phyloP scores from a whole-genome alignment of 371 early-diverging fungal species.

The Rhizopus delemar region DNA sequence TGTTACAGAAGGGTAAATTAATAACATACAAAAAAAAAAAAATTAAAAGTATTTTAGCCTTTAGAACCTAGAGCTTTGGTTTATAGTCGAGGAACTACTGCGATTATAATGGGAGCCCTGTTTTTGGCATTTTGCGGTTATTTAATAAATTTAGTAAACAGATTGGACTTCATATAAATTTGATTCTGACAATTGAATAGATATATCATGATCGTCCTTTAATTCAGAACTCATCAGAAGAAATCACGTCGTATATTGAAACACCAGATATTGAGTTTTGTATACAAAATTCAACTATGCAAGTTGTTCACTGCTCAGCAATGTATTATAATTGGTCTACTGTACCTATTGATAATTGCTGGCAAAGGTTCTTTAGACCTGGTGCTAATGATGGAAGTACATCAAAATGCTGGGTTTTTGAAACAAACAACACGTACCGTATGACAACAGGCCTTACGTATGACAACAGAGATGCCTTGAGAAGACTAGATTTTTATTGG shows the following conservation, averaged over 20 bases:
- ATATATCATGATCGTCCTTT: constrained; percentile 35
- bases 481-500: constrained; percentile 49
- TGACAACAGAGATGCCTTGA: constrained; percentile 19
- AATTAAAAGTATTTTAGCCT: constrained; percentile 20
- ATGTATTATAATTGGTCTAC: constrained; percentile 29
- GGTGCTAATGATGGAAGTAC: constrained; percentile 8
- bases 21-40: not conserved
- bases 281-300: constrained; percentile 31
- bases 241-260: constrained; percentile 17
- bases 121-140: constrained; percentile 40
- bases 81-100: constrained; percentile 30
- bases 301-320: constrained; percentile 26
- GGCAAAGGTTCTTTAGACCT: constrained; percentile 6
- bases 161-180: not conserved
- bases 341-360: constrained; percentile 20
- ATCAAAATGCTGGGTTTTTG: constrained; percentile 31
- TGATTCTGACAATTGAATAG: constrained; percentile 6
- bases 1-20: constrained; percentile 37
- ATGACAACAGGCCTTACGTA: constrained; percentile 24
- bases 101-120: constrained; percentile 26
- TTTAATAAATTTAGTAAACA: constrained; percentile 28
- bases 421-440: constrained; percentile 21
- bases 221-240: constrained; percentile 34
- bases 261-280: constrained; percentile 46
- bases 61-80: constrained; percentile 33